phyloP scores from a whole-genome alignment of 2,329 filamentous ascomycete species.

The Monosporascus cannonballus region DNA sequence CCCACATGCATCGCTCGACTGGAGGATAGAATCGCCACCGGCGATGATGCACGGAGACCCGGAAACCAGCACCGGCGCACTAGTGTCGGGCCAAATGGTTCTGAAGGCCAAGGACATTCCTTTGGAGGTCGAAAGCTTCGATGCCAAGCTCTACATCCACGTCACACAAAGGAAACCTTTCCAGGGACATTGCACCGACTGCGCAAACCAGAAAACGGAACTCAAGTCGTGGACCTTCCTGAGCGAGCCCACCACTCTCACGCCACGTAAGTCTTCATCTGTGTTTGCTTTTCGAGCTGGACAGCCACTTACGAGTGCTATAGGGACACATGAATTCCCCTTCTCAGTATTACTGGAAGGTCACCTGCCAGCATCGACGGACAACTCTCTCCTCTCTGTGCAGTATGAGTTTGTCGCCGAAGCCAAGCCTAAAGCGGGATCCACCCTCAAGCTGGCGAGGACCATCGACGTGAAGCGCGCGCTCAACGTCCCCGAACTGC shows the following conservation, averaged over 20 bases:
- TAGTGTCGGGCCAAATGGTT: constrained; percentile 78
- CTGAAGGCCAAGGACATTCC: constrained; percentile 62
- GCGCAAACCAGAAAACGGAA: constrained; percentile 64
- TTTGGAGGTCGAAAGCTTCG: constrained; percentile 65
- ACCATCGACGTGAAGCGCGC: constrained; percentile 72
- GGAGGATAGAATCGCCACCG: constrained; percentile 77
- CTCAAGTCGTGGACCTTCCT: constrained; percentile 77
- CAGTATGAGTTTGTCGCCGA: constrained; percentile 73
- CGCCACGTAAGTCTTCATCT: constrained; percentile 35
- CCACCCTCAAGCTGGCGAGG: constrained; percentile 55
- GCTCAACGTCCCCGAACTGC: constrained; percentile 64
- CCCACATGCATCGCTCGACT: constrained; percentile 39
- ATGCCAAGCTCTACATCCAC: constrained; percentile 64
- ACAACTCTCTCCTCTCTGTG: constrained; percentile 66
- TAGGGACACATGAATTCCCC: constrained; percentile 70
- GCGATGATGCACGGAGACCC: constrained; percentile 75
- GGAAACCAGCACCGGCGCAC: constrained; percentile 70
- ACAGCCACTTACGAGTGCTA: constrained; percentile 22
- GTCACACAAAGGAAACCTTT: constrained; percentile 78
- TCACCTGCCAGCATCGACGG: constrained; percentile 76
- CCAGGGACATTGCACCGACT: constrained; percentile 70
- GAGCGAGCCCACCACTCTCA: constrained; percentile 44
- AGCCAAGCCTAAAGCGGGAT: constrained; percentile 54
- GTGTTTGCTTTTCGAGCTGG: neutral
- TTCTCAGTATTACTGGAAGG: constrained; percentile 85